A percentile compares a stretch with the other conserved stretches of the same genome.
phyloP scores from a whole-genome alignment of 176 grass and related monocot species.

The Carex kokanica region DNA sequence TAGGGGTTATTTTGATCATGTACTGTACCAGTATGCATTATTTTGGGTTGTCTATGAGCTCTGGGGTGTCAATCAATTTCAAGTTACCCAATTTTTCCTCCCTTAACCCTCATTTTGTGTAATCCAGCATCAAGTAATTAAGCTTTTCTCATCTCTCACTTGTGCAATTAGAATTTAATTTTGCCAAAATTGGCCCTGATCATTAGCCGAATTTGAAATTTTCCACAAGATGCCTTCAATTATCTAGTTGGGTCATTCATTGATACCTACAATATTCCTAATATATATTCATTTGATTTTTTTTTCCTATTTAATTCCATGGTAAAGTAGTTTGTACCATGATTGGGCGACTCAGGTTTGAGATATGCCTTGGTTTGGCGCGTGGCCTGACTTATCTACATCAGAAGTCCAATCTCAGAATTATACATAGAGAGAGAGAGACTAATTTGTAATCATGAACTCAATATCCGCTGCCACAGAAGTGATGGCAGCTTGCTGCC shows the following conservation, averaged over 20 bases:
- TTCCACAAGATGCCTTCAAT: too few species aligned
- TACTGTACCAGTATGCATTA: too few species aligned
- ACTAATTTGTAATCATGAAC: not conserved
- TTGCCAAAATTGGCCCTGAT: not conserved
- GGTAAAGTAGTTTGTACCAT: conserved; percentile 12
- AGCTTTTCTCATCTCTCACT: not conserved
- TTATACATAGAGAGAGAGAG: conserved; percentile 51
- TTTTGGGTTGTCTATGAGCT: too few species aligned
- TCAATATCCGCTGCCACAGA: not conserved
- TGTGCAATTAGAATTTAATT: not conserved
- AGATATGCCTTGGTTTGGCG: conserved; percentile 50
- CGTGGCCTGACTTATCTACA: conserved; percentile 41
- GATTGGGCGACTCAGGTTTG: too few species aligned
- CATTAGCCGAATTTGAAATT: not conserved
- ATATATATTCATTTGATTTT: not conserved
- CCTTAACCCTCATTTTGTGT: not conserved
- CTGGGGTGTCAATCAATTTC: not conserved
- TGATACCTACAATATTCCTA: not conserved
- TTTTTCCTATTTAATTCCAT: conserved; percentile 3
- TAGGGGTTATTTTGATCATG: too few species aligned
- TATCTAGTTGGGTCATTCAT: not conserved
- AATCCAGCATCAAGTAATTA: not conserved
- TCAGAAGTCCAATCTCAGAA: conserved; percentile 30
- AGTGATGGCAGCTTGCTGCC: not conserved
- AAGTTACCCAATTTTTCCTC: not conserved